Conservation (phyloP, 2,329 filamentous ascomycete genomes). For the Epicoccum sorghinum region DNA sequence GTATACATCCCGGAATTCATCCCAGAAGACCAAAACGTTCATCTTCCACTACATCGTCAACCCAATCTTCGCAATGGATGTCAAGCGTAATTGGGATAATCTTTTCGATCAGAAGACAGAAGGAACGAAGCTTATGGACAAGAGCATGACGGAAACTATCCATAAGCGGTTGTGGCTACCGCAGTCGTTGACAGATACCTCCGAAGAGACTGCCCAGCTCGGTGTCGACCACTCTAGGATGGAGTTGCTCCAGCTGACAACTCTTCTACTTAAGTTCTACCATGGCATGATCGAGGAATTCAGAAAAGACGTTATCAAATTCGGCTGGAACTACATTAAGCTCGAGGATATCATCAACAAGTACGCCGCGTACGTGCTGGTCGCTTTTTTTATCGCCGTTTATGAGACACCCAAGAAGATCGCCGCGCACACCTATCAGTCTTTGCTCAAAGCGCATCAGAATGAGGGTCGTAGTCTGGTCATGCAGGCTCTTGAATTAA, state of each 20-base stretch:
- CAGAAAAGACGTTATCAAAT: conserved; percentile 98
- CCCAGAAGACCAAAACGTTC: conserved; percentile 92
- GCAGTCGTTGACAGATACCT: conserved; percentile 74
- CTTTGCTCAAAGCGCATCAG: conserved; percentile 88
- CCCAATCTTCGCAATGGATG: conserved; percentile 94
- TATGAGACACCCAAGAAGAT: conserved; percentile 98
- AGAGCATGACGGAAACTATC: conserved; percentile 84
- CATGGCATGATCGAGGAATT: conserved; percentile 85
- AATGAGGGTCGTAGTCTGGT: conserved; percentile 92
- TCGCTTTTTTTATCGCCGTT: conserved; percentile 95
- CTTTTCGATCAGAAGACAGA: conserved; percentile 58
- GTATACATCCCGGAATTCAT: conserved; percentile 77
- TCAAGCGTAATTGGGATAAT: conserved; percentile 77
- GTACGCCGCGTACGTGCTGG: conserved; percentile 94
- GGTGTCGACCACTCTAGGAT: conserved; percentile 95
- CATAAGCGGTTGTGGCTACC: conserved; percentile 94
- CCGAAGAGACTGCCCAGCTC: conserved; percentile 81
- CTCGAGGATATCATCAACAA: conserved; percentile 99
- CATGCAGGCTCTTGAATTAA: conserved; percentile 90
- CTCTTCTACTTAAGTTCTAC: conserved; percentile 94
- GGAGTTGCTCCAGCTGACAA: conserved; percentile 93
- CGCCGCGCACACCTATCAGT: conserved; percentile 91
- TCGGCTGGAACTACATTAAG: conserved; percentile 94
- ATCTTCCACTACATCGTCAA: conserved; percentile 91
- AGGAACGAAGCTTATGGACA: conserved; percentile 79